A percentile compares a stretch with the other conserved stretches of the same genome.
phyloP scores from a whole-genome alignment of 371 early-diverging fungal species.

The Chytridium lagenaria region DNA sequence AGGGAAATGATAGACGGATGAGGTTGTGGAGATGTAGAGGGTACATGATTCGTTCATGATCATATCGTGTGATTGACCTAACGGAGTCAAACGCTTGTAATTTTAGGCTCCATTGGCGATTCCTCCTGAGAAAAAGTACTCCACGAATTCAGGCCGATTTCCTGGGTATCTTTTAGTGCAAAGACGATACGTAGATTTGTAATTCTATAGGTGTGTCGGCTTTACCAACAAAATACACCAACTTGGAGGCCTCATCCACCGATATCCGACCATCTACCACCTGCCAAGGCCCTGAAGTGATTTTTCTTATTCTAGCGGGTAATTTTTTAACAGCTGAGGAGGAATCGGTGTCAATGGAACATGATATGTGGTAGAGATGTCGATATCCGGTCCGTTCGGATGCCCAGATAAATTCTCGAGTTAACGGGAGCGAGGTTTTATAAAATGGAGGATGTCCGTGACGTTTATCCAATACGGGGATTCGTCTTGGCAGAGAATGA shows the following conservation, averaged over 20 bases:
- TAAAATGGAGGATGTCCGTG: slow-evolving; percentile 35
- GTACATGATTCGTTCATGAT: slow-evolving; percentile 54
- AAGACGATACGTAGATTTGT: slow-evolving; percentile 71
- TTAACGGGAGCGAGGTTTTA: background rate
- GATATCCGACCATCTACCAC: slow-evolving; percentile 66
- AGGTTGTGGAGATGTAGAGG: slow-evolving; percentile 64
- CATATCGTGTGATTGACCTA: slow-evolving; percentile 64
- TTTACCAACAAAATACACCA: slow-evolving; percentile 76
- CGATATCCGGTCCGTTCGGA: slow-evolving; percentile 73
- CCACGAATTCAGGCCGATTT: background rate
- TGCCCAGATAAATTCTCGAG: slow-evolving; percentile 61
- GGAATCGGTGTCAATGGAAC: background rate
- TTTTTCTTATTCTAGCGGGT: slow-evolving; percentile 12
- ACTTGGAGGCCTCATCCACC: slow-evolving; percentile 63
- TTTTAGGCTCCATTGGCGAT: background rate
- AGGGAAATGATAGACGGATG: slow-evolving; percentile 58
- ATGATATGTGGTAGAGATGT: slow-evolving; percentile 65
- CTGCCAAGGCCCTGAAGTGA: slow-evolving; percentile 39
- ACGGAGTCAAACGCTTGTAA: slow-evolving; percentile 55
- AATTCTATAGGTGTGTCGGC: slow-evolving; percentile 69
- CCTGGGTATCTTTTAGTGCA: slow-evolving; percentile 26
- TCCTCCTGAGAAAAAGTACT: background rate
- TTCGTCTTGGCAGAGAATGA: slow-evolving; percentile 68
- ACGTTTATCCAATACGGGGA: slow-evolving; percentile 72
- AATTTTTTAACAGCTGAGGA: background rate